phyloP scores from a whole-genome alignment of 2,329 filamentous ascomycete genomes.

The Celoporthe dispersa region DNA sequence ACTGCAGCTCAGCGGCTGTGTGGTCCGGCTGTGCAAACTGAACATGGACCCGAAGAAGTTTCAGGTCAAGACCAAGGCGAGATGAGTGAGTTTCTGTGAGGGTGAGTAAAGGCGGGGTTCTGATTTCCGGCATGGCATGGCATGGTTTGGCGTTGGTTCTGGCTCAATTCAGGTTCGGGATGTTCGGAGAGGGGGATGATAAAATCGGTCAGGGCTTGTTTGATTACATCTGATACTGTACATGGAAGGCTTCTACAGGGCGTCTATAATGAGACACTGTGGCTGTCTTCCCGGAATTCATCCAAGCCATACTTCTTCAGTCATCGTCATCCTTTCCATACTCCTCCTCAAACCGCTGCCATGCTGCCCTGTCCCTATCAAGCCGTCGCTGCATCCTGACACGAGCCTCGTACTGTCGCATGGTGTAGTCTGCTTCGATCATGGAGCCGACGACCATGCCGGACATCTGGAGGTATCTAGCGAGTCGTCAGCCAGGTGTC shows the following conservation, averaged over 20 bases:
- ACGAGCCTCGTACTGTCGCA: constrained; percentile 69
- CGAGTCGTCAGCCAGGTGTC: constrained; percentile 2
- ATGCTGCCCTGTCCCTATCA: constrained; percentile 67
- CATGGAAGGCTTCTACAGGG: constrained; percentile 21
- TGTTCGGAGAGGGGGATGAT: constrained; percentile 6
- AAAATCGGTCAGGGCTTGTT: constrained; percentile 20
- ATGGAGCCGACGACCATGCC: constrained; percentile 80
- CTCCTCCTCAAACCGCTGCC: constrained; percentile 69
- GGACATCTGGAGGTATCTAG: constrained; percentile 82
- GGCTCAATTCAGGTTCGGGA: constrained; percentile 28
- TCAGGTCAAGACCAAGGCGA: constrained; percentile 46
- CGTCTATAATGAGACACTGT: constrained; percentile 23
- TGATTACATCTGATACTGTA: constrained; percentile 29
- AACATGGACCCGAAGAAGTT: constrained; percentile 95
- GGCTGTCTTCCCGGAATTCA: constrained; percentile 5
- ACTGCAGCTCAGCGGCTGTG: constrained; percentile 89
- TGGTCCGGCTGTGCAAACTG: constrained; percentile 88
- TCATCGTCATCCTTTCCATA: constrained; percentile 51
- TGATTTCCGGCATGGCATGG: constrained; percentile 25
- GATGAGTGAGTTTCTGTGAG: constrained; percentile 4
- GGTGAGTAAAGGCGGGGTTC: background rate
- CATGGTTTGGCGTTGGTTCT: constrained; percentile 30
- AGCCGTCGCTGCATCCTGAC: constrained; percentile 68
- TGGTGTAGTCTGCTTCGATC: constrained; percentile 72
- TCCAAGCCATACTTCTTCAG: constrained; percentile 18